phyloP scores from a whole-genome alignment of 495 filamentous ascomycete genomes.

The Trichoderma asperelloides region DNA sequence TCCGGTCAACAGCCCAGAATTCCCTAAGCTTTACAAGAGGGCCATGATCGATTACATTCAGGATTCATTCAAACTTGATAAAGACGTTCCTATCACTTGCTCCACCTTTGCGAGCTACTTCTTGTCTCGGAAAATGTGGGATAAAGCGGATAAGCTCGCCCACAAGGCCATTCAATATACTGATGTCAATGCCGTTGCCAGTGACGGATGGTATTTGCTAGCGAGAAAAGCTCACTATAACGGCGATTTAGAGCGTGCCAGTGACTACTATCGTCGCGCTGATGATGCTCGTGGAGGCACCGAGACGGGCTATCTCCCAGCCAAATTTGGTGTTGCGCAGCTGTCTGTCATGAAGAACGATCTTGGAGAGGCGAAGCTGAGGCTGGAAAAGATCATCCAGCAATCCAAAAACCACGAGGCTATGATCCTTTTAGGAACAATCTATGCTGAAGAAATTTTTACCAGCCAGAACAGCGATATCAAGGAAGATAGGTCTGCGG shows the following conservation, averaged over 20 bases:
- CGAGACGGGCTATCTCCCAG: constrained; percentile 80
- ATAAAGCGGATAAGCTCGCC: constrained; percentile 74
- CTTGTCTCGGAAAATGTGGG: constrained; percentile 62
- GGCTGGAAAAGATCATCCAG: constrained; percentile 86
- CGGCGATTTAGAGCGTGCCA: constrained; percentile 57
- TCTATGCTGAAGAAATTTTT: constrained; percentile 93
- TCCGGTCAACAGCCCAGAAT: constrained; percentile 63
- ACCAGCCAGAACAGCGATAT: constrained; percentile 55
- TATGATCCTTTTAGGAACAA: constrained; percentile 77
- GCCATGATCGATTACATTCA: constrained; percentile 92
- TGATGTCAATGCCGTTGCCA: constrained; percentile 89
- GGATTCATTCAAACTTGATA: constrained; percentile 90
- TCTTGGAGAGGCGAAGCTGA: constrained; percentile 83
- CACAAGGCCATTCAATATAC: constrained; percentile 91
- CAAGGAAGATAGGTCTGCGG: constrained; percentile 80
- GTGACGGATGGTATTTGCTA: constrained; percentile 92
- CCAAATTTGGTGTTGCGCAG: constrained; percentile 87
- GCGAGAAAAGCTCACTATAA: constrained; percentile 78
- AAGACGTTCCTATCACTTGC: constrained; percentile 82
- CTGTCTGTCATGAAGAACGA: constrained; percentile 77
- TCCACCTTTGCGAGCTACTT: constrained; percentile 85
- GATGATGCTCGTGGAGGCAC: constrained; percentile 82
- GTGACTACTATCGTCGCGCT: constrained; percentile 75
- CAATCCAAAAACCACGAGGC: constrained; percentile 79
- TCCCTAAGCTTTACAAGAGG: constrained; percentile 74